A percentile compares a stretch with the other conserved stretches of the same genome.
phyloP scores from a whole-genome alignment of 2,329 filamentous ascomycete species.

The Colletotrichum falcatum region DNA sequence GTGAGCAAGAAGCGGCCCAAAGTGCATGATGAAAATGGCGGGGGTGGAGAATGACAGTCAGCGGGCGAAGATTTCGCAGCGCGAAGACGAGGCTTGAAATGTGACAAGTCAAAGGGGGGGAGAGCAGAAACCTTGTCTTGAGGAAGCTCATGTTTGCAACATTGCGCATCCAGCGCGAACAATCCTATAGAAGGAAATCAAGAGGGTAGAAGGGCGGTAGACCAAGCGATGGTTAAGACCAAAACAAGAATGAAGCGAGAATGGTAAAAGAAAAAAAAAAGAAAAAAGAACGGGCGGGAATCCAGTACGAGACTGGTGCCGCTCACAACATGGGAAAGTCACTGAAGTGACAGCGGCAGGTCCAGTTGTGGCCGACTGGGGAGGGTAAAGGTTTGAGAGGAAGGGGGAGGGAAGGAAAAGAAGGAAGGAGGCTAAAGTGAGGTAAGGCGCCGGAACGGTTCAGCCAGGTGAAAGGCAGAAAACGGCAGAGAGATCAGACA shows the following conservation, averaged over 20 bases:
- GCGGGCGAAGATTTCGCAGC: constrained; percentile 37
- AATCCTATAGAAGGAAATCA: constrained; percentile 17
- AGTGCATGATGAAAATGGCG: constrained; percentile 30
- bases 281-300: constrained; percentile 34
- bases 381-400: constrained; percentile 6
- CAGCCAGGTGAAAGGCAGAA: constrained; percentile 13
- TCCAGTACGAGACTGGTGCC: constrained; percentile 36
- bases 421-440: constrained; percentile 10
- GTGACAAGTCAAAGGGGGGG: constrained; percentile 24
- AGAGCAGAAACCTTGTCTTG: constrained; percentile 54
- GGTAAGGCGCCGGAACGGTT: constrained; percentile 21
- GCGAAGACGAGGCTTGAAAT: constrained; percentile 13
- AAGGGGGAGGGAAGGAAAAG: neutral
- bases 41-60: constrained; percentile 38
- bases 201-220: constrained; percentile 30
- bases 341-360: constrained; percentile 32
- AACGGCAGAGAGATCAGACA: neutral
- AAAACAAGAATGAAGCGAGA: constrained; percentile 25
- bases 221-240: constrained; percentile 31
- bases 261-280: constrained; percentile 15
- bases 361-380: constrained; percentile 19
- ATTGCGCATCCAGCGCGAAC: constrained; percentile 48
- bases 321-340: constrained; percentile 40
- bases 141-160: constrained; percentile 58
- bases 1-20: constrained; percentile 14